Evolutionary conservation across 371 early-diverging fungal species (phyloP), one percentile per base, ranked within the genome.

Genomic region (Gilbertella persicaria): DNA sequence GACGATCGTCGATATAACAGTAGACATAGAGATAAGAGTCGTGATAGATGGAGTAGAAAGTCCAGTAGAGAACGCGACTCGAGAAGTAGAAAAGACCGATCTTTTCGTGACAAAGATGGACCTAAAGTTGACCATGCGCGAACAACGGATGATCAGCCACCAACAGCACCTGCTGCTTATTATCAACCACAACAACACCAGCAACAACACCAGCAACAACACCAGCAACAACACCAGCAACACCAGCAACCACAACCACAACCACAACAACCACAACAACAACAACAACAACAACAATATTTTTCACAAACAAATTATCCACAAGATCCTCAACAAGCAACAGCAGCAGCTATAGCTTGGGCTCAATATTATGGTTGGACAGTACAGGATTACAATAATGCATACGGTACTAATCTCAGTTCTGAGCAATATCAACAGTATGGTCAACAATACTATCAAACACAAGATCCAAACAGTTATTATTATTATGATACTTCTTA

Each of bases 371-470:
- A 66, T 42, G 53, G 50, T 26, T 66, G 58, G 60, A 42, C 59
- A 16, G 43, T 40, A 6, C 26, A 41, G 2, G 58, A 66, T 45
- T 60, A 66, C 28, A 44, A 42, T 8, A 52, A 45, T 23, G 40
- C 52, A 38, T 45, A 41, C 14, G 48, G 47, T 13, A 39, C 59
- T 20, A 43, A 59, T 19, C 62, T 55, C 33, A 60, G 61, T 23
- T 46, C 51, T 17, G 64, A 58, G 38, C 55, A 64, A 37, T 63
- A 68, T 23, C 61, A 64, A 26, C 58, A 69, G 36, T 64, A 69
- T 35, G 43, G 38, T 38, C 56, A 60, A 40, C 51, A 62, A 23
- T 68, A 68, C 33, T 68, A 68, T 47, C 64, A 63, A 54, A 35
- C 57, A 4, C 56, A 55, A 16, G 62, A 56, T 14, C 53, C 53